phyloP scores from a whole-genome alignment of 1,284 basidiomycete genomes.

The Ceratobasidium sp. region DNA sequence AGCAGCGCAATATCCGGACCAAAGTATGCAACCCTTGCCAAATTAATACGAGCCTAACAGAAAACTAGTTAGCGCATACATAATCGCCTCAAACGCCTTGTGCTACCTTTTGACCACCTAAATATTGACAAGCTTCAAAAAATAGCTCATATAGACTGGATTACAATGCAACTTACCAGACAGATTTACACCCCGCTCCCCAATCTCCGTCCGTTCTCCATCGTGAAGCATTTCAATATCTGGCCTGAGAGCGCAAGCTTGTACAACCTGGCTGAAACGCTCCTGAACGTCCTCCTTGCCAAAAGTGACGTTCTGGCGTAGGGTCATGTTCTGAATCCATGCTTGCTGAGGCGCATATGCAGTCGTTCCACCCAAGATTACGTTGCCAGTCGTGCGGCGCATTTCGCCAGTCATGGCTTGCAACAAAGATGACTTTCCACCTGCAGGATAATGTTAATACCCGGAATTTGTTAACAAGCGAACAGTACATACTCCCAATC shows the following conservation, averaged over 20 bases:
- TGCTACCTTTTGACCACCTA: conserved; percentile 24
- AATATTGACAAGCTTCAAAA: conserved; percentile 45
- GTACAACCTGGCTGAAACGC: conserved; percentile 43
- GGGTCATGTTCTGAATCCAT: conserved; percentile 56
- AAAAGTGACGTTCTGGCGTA: conserved; percentile 51
- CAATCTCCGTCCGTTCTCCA: conserved; percentile 41
- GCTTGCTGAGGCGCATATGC: conserved; percentile 58
- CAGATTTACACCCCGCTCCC: conserved; percentile 42
- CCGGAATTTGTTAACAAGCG: background rate
- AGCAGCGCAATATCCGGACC: conserved; percentile 54
- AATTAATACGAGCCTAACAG: conserved; percentile 38
- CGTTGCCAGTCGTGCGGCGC: conserved; percentile 50
- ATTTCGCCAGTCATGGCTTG: conserved; percentile 55
- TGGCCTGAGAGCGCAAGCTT: conserved; percentile 50
- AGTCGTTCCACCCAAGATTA: conserved; percentile 53
- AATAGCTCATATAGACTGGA: background rate
- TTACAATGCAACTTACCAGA: conserved; percentile 40
- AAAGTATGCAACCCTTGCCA: conserved; percentile 44
- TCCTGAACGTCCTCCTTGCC: conserved; percentile 48
- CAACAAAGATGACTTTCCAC: conserved; percentile 52
- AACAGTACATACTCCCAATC: conserved; percentile 47
- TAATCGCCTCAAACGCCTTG: background rate
- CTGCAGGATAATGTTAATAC: conserved; percentile 15
- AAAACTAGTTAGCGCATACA: conserved; percentile 41
- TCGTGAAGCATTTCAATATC: conserved; percentile 50